Evolutionary conservation across 257 asterid species (phyloP), one percentile per base, ranked within the genome.

Genomic region (Cynanchum wilfordii): DNA sequence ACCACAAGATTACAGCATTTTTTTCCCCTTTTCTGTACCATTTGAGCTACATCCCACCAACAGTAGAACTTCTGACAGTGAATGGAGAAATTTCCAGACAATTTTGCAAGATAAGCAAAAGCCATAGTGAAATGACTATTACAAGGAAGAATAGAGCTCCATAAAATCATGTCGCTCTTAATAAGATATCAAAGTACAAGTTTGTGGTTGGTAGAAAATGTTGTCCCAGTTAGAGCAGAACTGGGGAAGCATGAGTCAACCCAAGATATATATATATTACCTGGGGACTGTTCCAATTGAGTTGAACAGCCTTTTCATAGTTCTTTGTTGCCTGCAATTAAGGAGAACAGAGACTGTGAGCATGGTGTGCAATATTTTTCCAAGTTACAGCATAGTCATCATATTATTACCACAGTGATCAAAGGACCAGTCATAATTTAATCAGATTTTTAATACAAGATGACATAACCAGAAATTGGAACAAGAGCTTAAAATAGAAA

Each of bases 251-350:
- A 20, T 44, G 4, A 59, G 20, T 27, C 25, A 20, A 19, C 6
- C 66, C 17, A 38, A 17, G 47, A 64, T 22, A 30, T 5, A 10
- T 16, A 71, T 62, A 51, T 81, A 29, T 82, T 86, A 95, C 99
- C 98, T 92, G 99, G 71, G 98, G 98, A 83, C 98, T 95, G 85
- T 95, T 95, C 99, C 99, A 95, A 73, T 90, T 92, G 79, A 95
- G 99, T 78, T 92, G 92, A 63, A 95, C 97, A 57, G 99, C 98
- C 82, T 89, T 95, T 75, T 92, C 98, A 70, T 95, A 95, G 60
- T 95, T 90, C 76, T 84, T 89, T 70, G 98, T 88, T 52, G 99
- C 98, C 99, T 95, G 92, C 74, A 83, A 75, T 81, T 30, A 74
- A 70, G 47, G 73, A 80, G 74, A 69, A 82, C 50, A 75, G 71